Evolutionary conservation across 495 filamentous ascomycete genomes (phyloP), one percentile per base, ranked within the genome.

Genomic region (Sordaria brevicollis): DNA sequence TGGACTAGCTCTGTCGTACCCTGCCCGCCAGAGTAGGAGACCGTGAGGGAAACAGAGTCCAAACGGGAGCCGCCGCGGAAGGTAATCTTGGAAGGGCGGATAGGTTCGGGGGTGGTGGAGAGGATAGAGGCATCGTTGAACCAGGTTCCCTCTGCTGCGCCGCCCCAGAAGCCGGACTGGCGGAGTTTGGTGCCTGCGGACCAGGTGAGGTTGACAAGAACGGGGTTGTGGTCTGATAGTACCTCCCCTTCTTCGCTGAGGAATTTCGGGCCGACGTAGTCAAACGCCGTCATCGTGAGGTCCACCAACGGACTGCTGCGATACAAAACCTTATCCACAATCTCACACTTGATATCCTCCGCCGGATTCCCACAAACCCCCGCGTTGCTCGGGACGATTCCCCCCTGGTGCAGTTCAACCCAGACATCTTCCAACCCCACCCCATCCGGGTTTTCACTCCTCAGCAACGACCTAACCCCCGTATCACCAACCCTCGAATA

Each of bases 301-400:
- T 73, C 74, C 0, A 88, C 71, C 1, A 86, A 72, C 7, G 80
- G 77, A 35, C 82, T 82, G 4, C 80, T 80, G 11, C 88, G 82
- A 75, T 88, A 89, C 65, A 89, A 81, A 49, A 89, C 83, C 76
- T 89, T 90, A 71, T 90, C 88, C 17, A 90, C 85, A 2, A 83
- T 85, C 78, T 90, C 88, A 74, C 88, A 90, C 5, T 71, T 76
- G 67, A 82, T 76, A 21, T 73, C 81, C 5, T 76, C 72, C 41
- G 83, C 81, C 1, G 86, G 85, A 72, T 87, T 85, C 31, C 76
- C 80, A 73, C 87, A 89, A 5, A 83, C 69, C 1, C 77, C 77
- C 29, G 84, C 83, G 5, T 75, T 71, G 1, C 75, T 76, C 0
- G 88, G 87, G 8, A 83, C 76, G 0, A 79, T 76, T 3, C 86